Evolutionary conservation across 2,329 filamentous ascomycete genomes (phyloP).

Genomic region (Cryphonectria parasitica): DNA sequence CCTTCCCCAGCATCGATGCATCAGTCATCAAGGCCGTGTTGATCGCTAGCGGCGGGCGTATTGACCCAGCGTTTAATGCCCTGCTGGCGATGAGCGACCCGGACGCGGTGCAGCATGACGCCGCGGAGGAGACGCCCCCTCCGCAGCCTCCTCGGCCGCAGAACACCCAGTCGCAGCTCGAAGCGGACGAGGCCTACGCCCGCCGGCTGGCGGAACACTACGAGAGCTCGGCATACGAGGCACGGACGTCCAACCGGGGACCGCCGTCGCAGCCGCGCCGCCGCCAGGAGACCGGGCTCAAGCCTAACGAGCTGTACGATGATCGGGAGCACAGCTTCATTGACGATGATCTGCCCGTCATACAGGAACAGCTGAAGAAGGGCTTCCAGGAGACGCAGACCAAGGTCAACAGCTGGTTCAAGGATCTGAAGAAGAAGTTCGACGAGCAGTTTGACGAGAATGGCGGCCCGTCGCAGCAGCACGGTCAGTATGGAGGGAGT

Average conservation of each 20-base stretch:
- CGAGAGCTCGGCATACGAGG: conserved; percentile 65
- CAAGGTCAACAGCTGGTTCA: conserved; percentile 92
- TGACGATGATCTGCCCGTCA: conserved; percentile 92
- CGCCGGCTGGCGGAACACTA: conserved; percentile 93
- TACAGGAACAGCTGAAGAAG: conserved; percentile 90
- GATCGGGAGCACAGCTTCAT: conserved; percentile 87
- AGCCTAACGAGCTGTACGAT: conserved; percentile 61
- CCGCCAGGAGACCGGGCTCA: conserved; percentile 55
- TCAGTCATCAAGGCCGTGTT: conserved; percentile 86
- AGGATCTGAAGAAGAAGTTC: conserved; percentile 86
- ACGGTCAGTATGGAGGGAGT: conserved; percentile 43
- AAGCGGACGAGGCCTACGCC: conserved; percentile 89
- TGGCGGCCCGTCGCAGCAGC: conserved; percentile 54
- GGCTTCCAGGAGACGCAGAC: conserved; percentile 93
- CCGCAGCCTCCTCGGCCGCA: conserved; percentile 55
- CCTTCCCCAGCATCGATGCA: conserved; percentile 83
- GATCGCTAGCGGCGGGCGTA: conserved; percentile 79
- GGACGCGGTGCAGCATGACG: conserved; percentile 61
- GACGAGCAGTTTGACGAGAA: conserved; percentile 84
- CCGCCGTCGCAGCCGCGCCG: conserved; percentile 39
- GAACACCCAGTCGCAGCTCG: conserved; percentile 73
- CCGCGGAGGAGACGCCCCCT: conserved; percentile 71
- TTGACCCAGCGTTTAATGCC: conserved; percentile 95
- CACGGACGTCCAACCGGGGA: conserved; percentile 53
- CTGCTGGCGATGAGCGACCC: conserved; percentile 85